A percentile compares a stretch with the other conserved stretches of the same genome.
Conservation (phyloP, 257 asterid genomes). For the Leonotis leonurus region DNA sequence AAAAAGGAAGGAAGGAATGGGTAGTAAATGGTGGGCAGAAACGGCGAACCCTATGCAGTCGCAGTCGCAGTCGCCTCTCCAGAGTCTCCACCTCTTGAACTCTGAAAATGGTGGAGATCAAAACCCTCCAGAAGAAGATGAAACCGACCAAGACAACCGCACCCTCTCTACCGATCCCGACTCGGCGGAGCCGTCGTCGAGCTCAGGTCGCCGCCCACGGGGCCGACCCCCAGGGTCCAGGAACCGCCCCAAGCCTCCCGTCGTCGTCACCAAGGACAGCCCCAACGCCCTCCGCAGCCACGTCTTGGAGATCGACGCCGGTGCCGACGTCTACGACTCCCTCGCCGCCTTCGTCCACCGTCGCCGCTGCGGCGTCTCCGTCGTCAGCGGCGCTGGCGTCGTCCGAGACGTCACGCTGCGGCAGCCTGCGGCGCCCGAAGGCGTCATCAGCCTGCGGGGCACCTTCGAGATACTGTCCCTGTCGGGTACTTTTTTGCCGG, state of each 20-base stretch:
- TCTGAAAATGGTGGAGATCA: slow-evolving; percentile 24
- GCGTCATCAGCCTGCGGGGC: slow-evolving; percentile 46
- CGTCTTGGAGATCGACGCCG: slow-evolving; percentile 52
- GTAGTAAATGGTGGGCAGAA: slow-evolving; percentile 74
- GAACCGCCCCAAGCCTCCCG: slow-evolving; percentile 59
- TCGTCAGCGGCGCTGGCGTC: slow-evolving; percentile 53
- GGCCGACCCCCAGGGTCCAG: slow-evolving; percentile 69
- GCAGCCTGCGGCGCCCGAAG: slow-evolving; percentile 45
- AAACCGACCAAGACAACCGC: slow-evolving; percentile 27
- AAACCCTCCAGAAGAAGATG: slow-evolving; percentile 38
- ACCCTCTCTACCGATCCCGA: slow-evolving; percentile 31
- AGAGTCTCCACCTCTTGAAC: slow-evolving; percentile 33
- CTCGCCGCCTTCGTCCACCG: slow-evolving; percentile 46
- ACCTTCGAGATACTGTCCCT: slow-evolving; percentile 54
- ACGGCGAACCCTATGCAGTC: slow-evolving; percentile 39
- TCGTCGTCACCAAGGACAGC: slow-evolving; percentile 56
- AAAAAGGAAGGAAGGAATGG: slow-evolving; percentile 32
- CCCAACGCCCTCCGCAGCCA: slow-evolving; percentile 68
- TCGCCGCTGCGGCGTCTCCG: slow-evolving; percentile 61
- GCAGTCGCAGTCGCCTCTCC: slow-evolving; percentile 27
- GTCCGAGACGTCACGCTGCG: slow-evolving; percentile 48
- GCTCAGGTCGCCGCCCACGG: slow-evolving; percentile 48
- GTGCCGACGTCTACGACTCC: slow-evolving; percentile 41
- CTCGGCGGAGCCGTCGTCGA: slow-evolving; percentile 29
- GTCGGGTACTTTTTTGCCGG: slow-evolving; percentile 61